These are phyloP conservation scores for Casuarina glauca DNA, from an alignment of 306 rosid genomes.

Conservation along the genomic window DNA sequence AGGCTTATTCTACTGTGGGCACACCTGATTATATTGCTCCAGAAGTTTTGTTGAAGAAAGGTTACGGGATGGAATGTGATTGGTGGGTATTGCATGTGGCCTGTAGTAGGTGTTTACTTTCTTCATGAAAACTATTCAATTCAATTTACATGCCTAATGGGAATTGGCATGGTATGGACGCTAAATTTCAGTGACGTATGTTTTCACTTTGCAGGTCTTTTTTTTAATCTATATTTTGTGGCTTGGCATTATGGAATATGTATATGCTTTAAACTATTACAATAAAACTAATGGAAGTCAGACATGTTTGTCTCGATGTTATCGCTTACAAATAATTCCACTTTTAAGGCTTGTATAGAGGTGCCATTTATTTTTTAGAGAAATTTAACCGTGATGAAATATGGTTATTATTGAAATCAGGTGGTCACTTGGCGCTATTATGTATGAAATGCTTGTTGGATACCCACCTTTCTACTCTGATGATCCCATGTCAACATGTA, in stretches of 20 bases:
- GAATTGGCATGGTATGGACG: background rate
- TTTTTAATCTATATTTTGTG: background rate
- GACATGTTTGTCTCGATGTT: background rate
- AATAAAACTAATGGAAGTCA: background rate
- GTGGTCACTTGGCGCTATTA: constrained; percentile 99
- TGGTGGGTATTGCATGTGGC: constrained; percentile 59
- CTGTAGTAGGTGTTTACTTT: background rate
- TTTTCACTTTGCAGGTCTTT: background rate
- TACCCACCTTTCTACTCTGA: constrained; percentile 98
- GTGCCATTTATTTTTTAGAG: background rate
- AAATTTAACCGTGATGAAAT: constrained; percentile 17
- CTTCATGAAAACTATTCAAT: background rate
- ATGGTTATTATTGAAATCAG: constrained; percentile 44
- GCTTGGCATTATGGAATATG: background rate
- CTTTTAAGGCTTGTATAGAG: background rate
- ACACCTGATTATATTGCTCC: constrained; percentile 99
- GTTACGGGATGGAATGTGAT: constrained; percentile 98
- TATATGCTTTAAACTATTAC: background rate
- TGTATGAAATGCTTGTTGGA: constrained; percentile 98
- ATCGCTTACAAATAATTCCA: background rate
- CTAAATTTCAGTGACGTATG: background rate
- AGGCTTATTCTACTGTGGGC: constrained; percentile 99
- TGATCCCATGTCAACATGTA: constrained; percentile 97
- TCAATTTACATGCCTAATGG: background rate
- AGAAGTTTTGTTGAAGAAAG: constrained; percentile 97